phyloP scores from a whole-genome alignment of 78 protist genomes.

The Diacronema lutheri region DNA sequence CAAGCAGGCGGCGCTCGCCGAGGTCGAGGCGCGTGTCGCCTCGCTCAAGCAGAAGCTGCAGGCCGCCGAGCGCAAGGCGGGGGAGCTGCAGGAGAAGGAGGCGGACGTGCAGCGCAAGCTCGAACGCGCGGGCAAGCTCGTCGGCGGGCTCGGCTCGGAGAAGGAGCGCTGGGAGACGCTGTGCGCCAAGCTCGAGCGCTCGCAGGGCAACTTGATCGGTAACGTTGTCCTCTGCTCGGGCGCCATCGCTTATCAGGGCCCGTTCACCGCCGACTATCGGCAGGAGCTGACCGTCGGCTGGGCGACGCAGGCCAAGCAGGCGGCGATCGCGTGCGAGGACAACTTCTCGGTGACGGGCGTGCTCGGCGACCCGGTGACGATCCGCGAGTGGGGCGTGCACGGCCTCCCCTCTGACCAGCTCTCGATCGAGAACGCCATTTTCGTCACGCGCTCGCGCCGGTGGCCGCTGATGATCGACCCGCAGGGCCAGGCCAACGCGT shows the following conservation, averaged over 20 bases:
- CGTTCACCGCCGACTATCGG: conserved; percentile 71
- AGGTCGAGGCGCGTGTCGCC: conserved; percentile 22
- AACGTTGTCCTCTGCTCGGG: conserved; percentile 72
- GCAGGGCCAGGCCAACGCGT: conserved; percentile 66
- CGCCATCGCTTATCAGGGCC: conserved; percentile 77
- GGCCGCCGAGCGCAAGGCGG: conserved; percentile 11
- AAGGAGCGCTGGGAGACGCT: not conserved
- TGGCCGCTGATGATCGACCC: conserved; percentile 98
- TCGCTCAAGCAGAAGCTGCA: not conserved
- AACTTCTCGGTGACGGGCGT: conserved; percentile 49
- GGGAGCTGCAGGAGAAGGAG: conserved; percentile 52
- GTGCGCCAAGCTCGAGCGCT: not conserved
- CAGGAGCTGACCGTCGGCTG: conserved; percentile 12
- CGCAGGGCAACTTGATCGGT: conserved; percentile 49
- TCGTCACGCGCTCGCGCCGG: conserved; percentile 81
- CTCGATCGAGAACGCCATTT: conserved; percentile 93
- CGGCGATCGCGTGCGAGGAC: conserved; percentile 65
- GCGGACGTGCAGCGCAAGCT: conserved; percentile 33
- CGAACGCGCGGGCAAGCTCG: conserved; percentile 74
- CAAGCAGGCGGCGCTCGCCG: conserved; percentile 36
- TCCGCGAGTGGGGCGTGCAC: conserved; percentile 64
- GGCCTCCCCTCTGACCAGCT: conserved; percentile 91
- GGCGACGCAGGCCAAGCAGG: not conserved
- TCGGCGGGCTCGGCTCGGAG: conserved; percentile 31
- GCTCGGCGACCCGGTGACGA: conserved; percentile 4